Base-by-base conservation (phyloP, 1,284 basidiomycete genomes). In the Leccinum griseonigrum region DNA sequence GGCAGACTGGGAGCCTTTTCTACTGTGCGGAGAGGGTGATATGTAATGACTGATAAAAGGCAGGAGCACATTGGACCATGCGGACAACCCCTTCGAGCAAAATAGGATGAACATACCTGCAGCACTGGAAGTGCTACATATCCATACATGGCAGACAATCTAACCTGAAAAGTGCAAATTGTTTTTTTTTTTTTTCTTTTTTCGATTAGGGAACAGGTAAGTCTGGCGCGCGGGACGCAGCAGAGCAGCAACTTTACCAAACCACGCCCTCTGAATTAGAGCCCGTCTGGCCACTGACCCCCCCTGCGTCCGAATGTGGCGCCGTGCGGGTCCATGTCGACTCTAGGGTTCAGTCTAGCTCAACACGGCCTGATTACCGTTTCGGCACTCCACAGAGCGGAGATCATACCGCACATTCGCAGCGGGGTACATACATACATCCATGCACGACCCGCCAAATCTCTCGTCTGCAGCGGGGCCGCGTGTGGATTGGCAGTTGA, bases 161-260 rank as follows among this genome's bases (percentile, higher is more conserved):
- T 75, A 75, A 54, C 71, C 74, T 46, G 57, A 75, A 71, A 70
- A 60, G 74, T 75, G 60, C 48, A 76, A 71, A 73, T 75, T 48
- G 46, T 11, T 40, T n/a, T 43, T 43, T n/a, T 40, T n/a, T 36
- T 34, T 40, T 34, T 34, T 34, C 5, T 14, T 9, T 18, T 53
- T 46, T 16, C n/a, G 61, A 68, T 70, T 69, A 63, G 70, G 71
- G 63, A 59, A 68, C 64, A 62, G 57, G 56, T 67, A 56, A 60
- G 60, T 56, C 34, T 55, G 46, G 53, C 55, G 46, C 46, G 70
- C 60, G 59, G 71, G 18, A 55, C 18, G 46, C 54, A 63, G 43
- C 63, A 60, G 61, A 61, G 61, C 9, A 64, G 60, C 32, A 34
- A 51, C 55, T 43, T 74, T 69, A 74, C 71, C 68, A 74, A 71